Evolutionary conservation across 2,329 filamentous ascomycete species (phyloP), one percentile per base, ranked within the genome.

Genomic region (Epichloe sp.): DNA sequence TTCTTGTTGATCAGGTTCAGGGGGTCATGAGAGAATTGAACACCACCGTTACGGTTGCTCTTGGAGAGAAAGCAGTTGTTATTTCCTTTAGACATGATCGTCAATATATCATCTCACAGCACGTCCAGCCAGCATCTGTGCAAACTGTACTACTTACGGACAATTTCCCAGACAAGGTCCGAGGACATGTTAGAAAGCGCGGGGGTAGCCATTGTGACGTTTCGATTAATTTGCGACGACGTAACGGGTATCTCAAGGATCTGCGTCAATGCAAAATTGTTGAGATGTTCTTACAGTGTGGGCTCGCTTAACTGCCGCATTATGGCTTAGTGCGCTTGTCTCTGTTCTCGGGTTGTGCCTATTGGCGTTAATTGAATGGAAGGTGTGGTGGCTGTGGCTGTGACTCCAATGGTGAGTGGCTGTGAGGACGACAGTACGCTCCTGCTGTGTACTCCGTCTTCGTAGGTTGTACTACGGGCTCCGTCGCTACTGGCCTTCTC

Each of bases 81-180:
- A 77, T 75, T 76, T 75, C 89, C 90, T 96, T 26, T 8, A 36
- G 2, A 50, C 19, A 41, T 10, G 19, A 10, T 44, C 21, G 37
- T 51, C 21, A 41, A 15, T 8, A 40, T 15, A 37, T 36, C 42
- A n/a, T 53, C 31, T 14, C 14, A 35, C 21, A 26, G 47, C 47
- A 7, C 26, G 2, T 5, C 12, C n/a, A 4, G 3, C 15, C 31
- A 48, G 10, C n/a, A 36, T 14, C 21, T 53, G 3, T 31, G 21
- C 21, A 26, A 37, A 11, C 6, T 21, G 41, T n/a, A 23, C n/a
- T 82, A 89, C 89, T 73, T 83, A 96, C 90, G 88, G 79, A 85
- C 83, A 72, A 94, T 76, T 81, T 91, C 85, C 91, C 91, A 97
- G 79, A 95, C 76, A 65, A 96, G 80, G 76, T 96, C 90, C 68